A percentile compares a stretch with the other conserved stretches of the same genome.
Evolutionary conservation across 192 early-diverging fungal species (phyloP).

Genomic region (Backusella liffmaniae): DNA sequence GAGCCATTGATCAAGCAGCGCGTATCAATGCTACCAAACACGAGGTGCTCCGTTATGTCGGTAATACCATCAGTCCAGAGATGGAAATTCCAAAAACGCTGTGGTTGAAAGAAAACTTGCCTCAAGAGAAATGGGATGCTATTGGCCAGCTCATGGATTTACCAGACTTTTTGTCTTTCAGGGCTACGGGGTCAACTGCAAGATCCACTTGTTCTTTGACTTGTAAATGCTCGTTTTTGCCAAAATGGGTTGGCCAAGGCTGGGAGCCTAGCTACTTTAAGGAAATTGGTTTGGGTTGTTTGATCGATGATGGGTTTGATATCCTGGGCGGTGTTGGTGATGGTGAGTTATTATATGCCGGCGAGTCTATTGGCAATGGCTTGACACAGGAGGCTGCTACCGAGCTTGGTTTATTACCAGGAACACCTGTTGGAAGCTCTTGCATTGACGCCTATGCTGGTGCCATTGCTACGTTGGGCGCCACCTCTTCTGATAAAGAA

Average conservation of each 20-base stretch:
- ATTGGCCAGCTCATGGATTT: slow-evolving; percentile 65
- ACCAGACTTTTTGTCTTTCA: slow-evolving; percentile 70
- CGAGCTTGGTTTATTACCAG: slow-evolving; percentile 54
- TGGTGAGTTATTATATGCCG: slow-evolving; percentile 45
- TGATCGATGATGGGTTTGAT: slow-evolving; percentile 44
- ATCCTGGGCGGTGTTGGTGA: slow-evolving; percentile 43
- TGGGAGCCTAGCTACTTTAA: slow-evolving; percentile 59
- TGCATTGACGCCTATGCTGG: slow-evolving; percentile 81
- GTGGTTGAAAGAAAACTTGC: slow-evolving; percentile 64
- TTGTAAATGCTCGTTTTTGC: slow-evolving; percentile 67
- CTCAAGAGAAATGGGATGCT: slow-evolving; percentile 40
- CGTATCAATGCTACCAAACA: slow-evolving; percentile 58
- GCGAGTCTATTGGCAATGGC: slow-evolving; percentile 49
- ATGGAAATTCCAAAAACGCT: slow-evolving; percentile 78
- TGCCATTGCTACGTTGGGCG: slow-evolving; percentile 53
- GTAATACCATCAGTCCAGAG: slow-evolving; percentile 66
- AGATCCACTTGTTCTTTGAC: slow-evolving; percentile 63
- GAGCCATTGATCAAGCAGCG: slow-evolving; percentile 59
- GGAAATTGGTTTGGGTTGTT: slow-evolving; percentile 50
- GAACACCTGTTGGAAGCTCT: slow-evolving; percentile 57
- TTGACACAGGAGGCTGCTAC: slow-evolving; percentile 50
- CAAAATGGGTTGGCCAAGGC: slow-evolving; percentile 38
- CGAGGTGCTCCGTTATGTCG: slow-evolving; percentile 59
- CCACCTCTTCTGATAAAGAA: slow-evolving; percentile 30
- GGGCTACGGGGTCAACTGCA: slow-evolving; percentile 52